A percentile compares a stretch with the other conserved stretches of the same genome.
Evolutionary conservation across 352 stramenopile species (phyloP).

Genomic region (Globisporangium acanthophoron): DNA sequence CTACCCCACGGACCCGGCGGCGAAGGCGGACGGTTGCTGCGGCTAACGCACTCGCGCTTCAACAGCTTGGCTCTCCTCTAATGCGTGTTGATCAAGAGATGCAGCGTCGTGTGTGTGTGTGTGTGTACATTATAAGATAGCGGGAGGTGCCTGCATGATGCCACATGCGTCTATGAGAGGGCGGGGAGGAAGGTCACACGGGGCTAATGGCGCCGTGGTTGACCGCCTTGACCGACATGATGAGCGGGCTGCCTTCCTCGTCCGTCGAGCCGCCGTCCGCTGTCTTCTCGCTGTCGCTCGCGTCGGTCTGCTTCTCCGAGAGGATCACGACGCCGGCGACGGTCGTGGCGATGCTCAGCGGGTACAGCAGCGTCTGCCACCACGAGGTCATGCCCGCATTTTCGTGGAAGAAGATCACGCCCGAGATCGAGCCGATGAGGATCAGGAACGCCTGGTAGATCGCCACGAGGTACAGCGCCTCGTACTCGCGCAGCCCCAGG

Average conservation of each 20-base stretch:
- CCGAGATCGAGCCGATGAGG: slow-evolving; percentile 77
- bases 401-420: slow-evolving; percentile 87
- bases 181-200: background rate
- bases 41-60: background rate
- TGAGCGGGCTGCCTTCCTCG: slow-evolving; percentile 42
- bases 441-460: slow-evolving; percentile 86
- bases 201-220: slow-evolving; percentile 37
- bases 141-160: background rate
- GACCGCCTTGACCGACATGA: slow-evolving; percentile 27
- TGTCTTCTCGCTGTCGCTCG: slow-evolving; percentile 31
- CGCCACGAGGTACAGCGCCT: slow-evolving; percentile 81
- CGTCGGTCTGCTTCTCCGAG: slow-evolving; percentile 74
- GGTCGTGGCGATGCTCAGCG: slow-evolving; percentile 70
- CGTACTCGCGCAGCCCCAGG: slow-evolving; percentile 72
- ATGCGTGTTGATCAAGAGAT: background rate
- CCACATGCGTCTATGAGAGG: slow-evolving; percentile 1
- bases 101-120: background rate
- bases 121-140: slow-evolving; percentile 1
- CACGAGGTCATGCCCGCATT: slow-evolving; percentile 75
- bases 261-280: slow-evolving; percentile 29
- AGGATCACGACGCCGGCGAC: slow-evolving; percentile 76
- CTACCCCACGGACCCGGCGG: slow-evolving; percentile 51
- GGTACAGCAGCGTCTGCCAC: slow-evolving; percentile 78
- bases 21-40: slow-evolving; percentile 50
- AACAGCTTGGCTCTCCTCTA: background rate